Conservation (phyloP, 108 stramenopile species). For the Fragilaria crotonensis region DNA sequence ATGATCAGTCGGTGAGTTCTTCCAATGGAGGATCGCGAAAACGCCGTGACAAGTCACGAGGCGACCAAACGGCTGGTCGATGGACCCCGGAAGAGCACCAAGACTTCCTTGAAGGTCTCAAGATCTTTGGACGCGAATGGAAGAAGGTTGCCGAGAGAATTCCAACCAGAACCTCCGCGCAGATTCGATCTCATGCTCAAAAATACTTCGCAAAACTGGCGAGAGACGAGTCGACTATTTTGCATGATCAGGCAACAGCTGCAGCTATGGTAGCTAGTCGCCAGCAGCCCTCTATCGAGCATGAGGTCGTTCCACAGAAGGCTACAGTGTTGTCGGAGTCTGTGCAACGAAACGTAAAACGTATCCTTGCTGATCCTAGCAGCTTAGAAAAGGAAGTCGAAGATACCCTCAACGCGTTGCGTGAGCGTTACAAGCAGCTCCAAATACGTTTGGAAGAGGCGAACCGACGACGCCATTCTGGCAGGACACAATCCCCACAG, state of each 20-base stretch:
- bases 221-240: slow-evolving; percentile 18
- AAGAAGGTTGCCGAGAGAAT: slow-evolving; percentile 80
- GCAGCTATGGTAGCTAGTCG: neutral
- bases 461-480: slow-evolving; percentile 1
- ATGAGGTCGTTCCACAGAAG: neutral
- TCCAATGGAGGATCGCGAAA: neutral
- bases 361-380: slow-evolving; percentile 50
- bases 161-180: slow-evolving; percentile 88
- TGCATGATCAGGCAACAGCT: neutral
- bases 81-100: slow-evolving; percentile 92
- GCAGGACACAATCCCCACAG: neutral
- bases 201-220: slow-evolving; percentile 91
- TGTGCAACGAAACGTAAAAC: slow-evolving; percentile 28
- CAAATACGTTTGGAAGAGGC: slow-evolving; percentile 37
- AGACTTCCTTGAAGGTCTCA: slow-evolving; percentile 83
- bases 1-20: neutral
- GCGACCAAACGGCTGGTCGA: slow-evolving; percentile 48
- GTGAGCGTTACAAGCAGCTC: slow-evolving; percentile 45
- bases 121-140: slow-evolving; percentile 85
- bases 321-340: slow-evolving; percentile 9
- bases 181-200: slow-evolving; percentile 97
- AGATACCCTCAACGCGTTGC: slow-evolving; percentile 43
- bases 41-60: neutral
- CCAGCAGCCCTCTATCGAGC: too few species aligned
- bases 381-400: slow-evolving; percentile 52